Evolutionary conservation across 2,329 filamentous ascomycete genomes (phyloP).

Genomic region (Cladosporium cucumerinum): DNA sequence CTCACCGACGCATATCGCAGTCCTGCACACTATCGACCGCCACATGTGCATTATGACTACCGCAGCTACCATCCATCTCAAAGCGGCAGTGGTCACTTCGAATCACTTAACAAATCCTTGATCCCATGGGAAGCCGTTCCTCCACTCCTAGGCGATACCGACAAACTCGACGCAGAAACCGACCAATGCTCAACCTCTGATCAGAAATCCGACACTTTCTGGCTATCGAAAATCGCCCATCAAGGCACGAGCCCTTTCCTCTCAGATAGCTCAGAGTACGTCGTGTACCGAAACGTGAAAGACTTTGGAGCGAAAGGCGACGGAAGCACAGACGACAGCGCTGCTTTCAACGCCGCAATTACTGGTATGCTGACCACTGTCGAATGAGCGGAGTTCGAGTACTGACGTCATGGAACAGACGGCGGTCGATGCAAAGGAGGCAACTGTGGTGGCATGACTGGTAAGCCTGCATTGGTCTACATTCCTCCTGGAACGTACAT

Average conservation of each 20-base stretch:
- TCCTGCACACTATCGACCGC: background rate
- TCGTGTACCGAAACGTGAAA: constrained; percentile 51
- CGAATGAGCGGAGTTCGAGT: no score
- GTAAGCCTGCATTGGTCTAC: constrained; percentile 54
- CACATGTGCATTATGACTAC: background rate
- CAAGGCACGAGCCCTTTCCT: constrained; percentile 66
- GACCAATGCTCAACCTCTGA: background rate
- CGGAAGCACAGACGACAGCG: constrained; percentile 77
- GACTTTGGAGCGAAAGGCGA: constrained; percentile 50
- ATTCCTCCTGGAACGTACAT: constrained; percentile 38
- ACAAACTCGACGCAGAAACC: background rate
- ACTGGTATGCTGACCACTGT: constrained; percentile 31
- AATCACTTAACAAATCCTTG: background rate
- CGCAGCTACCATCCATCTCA: constrained; percentile 9
- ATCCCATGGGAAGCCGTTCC: background rate
- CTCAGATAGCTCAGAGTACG: constrained; percentile 52
- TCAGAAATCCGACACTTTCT: constrained; percentile 50
- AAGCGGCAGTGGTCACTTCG: constrained; percentile 3
- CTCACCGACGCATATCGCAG: constrained; percentile 3
- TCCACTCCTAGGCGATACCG: background rate
- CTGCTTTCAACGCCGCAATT: constrained; percentile 80
- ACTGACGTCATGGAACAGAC: constrained; percentile 33
- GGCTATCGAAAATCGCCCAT: constrained; percentile 66
- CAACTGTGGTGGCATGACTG: constrained; percentile 57
- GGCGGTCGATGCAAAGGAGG: constrained; percentile 43